Percentiles rank a stretch among this genome's conserved stretches.
These are phyloP conservation scores for Candida tammaniensis DNA, from an alignment of 805 yeast genomes.

Conservation along the genomic window DNA sequence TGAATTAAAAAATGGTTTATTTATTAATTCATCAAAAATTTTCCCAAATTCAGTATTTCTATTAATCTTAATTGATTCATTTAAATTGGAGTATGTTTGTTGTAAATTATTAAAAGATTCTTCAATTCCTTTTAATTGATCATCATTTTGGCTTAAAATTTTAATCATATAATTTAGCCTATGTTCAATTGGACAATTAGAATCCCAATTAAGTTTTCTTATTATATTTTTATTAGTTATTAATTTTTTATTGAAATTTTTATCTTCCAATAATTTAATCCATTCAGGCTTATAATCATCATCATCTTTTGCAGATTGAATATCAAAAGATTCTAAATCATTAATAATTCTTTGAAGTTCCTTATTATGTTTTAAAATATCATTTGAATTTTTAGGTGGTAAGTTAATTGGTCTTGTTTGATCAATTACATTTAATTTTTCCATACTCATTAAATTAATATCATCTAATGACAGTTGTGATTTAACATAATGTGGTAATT, in stretches of 20 bases:
- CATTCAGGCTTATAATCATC: conserved; percentile 8
- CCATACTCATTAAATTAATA: conserved; percentile 55
- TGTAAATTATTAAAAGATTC: conserved; percentile 19
- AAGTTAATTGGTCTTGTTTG: conserved; percentile 69
- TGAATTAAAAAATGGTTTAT: conserved; percentile 30
- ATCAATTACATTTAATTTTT: conserved; percentile 52
- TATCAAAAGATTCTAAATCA: conserved; percentile 26
- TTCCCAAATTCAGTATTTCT: conserved; percentile 34
- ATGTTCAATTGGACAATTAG: conserved; percentile 24
- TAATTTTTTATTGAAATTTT: conserved; percentile 23
- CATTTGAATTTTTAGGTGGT: conserved; percentile 60
- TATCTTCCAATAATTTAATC: conserved; percentile 16
- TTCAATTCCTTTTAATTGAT: conserved; percentile 16
- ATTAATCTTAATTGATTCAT: conserved; percentile 24
- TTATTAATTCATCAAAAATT: conserved; percentile 20
- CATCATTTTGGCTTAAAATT: conserved; percentile 17
- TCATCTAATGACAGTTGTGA: conserved; percentile 54
- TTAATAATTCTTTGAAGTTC: conserved; percentile 49
- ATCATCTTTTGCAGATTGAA: conserved; percentile 7
- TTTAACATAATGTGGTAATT: conserved; percentile 36
- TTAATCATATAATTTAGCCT: conserved; percentile 27
- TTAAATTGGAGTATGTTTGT: conserved; percentile 21
- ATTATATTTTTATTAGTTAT: conserved; percentile 25
- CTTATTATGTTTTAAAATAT: conserved; percentile 53
- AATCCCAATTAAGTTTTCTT: conserved; percentile 38